Conservation (phyloP, 1,284 basidiomycete genomes). For the Melampsora occidentalis region DNA sequence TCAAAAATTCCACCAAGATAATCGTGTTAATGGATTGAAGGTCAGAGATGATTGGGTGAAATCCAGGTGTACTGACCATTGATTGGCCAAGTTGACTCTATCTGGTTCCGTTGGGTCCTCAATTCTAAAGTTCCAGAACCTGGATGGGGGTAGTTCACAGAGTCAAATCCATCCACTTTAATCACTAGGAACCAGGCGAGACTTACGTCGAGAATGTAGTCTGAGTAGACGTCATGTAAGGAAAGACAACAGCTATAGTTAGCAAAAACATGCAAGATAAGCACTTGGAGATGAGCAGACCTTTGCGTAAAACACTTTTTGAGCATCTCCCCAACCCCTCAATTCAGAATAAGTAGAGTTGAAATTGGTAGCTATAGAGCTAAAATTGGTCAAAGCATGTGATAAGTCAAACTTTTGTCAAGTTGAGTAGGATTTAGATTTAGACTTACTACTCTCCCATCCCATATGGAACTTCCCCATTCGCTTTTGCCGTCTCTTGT, state of each 20-base stretch:
- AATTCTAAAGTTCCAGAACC: constrained; percentile 72
- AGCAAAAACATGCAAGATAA: background rate
- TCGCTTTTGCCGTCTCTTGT: background rate
- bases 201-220: constrained; percentile 37
- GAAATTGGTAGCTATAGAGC: constrained; percentile 69
- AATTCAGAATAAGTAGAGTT: constrained; percentile 59
- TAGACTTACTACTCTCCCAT: constrained; percentile 32
- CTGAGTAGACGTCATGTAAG: background rate
- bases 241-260: background rate
- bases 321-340: constrained; percentile 66
- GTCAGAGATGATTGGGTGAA: background rate
- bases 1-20: background rate
- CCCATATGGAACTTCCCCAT: constrained; percentile 26
- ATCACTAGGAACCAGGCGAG: background rate
- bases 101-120: constrained; percentile 51
- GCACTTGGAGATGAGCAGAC: constrained; percentile 62
- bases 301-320: constrained; percentile 66
- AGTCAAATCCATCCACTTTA: background rate
- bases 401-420: background rate
- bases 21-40: background rate
- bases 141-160: background rate
- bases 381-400: constrained; percentile 57
- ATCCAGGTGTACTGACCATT: constrained; percentile 16
- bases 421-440: background rate
- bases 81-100: background rate